A percentile compares a stretch with the other conserved stretches of the same genome.
Conservation (phyloP, 306 rosid genomes). For the Sindora glabra region DNA sequence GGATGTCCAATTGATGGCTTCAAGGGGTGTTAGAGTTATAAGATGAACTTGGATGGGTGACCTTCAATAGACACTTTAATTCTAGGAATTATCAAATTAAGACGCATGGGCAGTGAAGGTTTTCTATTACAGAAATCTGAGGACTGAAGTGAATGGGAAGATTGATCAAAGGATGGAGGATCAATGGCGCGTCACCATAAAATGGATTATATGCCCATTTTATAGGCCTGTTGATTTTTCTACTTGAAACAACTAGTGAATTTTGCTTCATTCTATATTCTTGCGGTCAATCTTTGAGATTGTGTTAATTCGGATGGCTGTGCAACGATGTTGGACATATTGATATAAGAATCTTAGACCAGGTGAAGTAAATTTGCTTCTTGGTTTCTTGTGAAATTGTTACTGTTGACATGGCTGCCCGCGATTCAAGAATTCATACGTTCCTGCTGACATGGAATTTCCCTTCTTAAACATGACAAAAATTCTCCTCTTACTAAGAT, state of each 20-base stretch:
- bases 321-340: too few species aligned
- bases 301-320: too few species aligned
- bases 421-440: neutral
- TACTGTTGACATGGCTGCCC: neutral
- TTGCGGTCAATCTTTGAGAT: neutral
- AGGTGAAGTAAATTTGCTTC: neutral
- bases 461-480: neutral
- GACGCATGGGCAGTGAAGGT: neutral
- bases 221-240: too few species aligned
- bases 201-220: neutral
- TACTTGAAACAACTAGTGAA: neutral
- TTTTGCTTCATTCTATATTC: neutral
- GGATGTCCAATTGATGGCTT: neutral
- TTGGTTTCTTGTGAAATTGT: neutral
- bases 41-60: neutral
- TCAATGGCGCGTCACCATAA: neutral
- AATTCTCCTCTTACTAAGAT: too few species aligned
- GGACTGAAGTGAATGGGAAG: neutral
- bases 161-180: neutral
- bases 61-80: neutral
- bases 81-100: neutral
- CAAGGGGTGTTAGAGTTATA: neutral
- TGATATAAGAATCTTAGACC: neutral
- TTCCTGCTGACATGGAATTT: neutral
- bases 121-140: too few species aligned